Base-by-base conservation (phyloP, 441 rosid species). In the Erodium trifolium region DNA sequence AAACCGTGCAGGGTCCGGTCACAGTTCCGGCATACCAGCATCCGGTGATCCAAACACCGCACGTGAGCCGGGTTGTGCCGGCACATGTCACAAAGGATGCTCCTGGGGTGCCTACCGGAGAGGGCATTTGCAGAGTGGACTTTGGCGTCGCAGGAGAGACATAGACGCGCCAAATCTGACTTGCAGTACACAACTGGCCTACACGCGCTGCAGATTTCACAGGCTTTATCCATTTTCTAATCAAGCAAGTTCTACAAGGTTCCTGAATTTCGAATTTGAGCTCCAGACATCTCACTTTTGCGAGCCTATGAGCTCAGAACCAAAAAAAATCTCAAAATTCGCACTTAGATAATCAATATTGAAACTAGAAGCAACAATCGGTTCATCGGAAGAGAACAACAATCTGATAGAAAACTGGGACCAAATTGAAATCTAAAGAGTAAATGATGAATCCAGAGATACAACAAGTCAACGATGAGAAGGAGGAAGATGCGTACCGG, bases 81-180 rank as follows among this genome's bases (percentile, higher is more conserved):
- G 78, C 97, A 93, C 0, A 76, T 77, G 64, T 84, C 90, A 11
- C 96, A 93, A 18, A 89, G 79, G 75, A 89, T 82, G 17, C 91
- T 80, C n/a, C 97, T 87, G 65, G 85, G 79, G 82, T 93, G 98
- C 68, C 88, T 68, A 49, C 81, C 81, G 2, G 93, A 90, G 70
- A 93, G 87, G 63, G 96, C 81, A 68, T 90, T 93, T 43, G 98
- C 96, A 19, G 97, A 93, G 83, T 93, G 98, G 63, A 93, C 90
- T 79, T 85, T 93, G 0, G 89, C 83, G 74, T 93, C 97, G 69
- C 98, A 90, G 17, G 88, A 78, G 45, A 93, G 83, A 74, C 98
- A 93, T 67, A 93, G 87, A 73, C 73, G 85, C 11, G 97, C 96
- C 23, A 85, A 82, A 77, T 93, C 98, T 27, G 97, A 85, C 71